Conservation (phyloP, 129 eudicot species). For the Flaveria trinervia region DNA sequence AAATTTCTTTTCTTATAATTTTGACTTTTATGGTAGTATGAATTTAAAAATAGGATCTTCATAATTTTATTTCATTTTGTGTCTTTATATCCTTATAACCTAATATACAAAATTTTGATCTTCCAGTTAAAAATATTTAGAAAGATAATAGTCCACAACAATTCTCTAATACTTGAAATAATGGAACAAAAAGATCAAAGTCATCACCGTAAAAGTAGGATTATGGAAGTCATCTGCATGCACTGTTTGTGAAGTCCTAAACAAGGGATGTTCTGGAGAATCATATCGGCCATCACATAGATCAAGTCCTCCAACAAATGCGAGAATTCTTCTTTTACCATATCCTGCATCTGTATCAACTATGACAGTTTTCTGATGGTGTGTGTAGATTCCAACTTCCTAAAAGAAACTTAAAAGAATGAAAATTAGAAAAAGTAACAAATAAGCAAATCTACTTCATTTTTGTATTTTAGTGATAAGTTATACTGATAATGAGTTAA, state of each 20-base stretch:
- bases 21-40: neutral
- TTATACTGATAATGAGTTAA: neutral
- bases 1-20: neutral
- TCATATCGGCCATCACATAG: slow-evolving; percentile 94
- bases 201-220: slow-evolving; percentile 72
- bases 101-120: too few species aligned
- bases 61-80: too few species aligned
- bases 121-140: too few species aligned
- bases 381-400: slow-evolving; percentile 94
- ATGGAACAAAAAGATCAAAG: slow-evolving; percentile 33
- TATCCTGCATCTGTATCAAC: slow-evolving; percentile 96
- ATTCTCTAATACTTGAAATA: slow-evolving; percentile 27
- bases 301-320: slow-evolving; percentile 93
- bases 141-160: neutral
- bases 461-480: neutral
- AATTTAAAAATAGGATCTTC: too few species aligned
- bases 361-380: slow-evolving; percentile 93
- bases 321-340: slow-evolving; percentile 68
- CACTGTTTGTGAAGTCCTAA: slow-evolving; percentile 63
- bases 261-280: slow-evolving; percentile 78
- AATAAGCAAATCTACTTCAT: neutral
- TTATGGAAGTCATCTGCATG: slow-evolving; percentile 92
- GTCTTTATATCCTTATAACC: too few species aligned
- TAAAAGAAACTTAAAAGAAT: slow-evolving; percentile 23
- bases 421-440: slow-evolving; percentile 1